Conservation (phyloP, 768 basidiomycete genomes). For the Trametes meyenii region DNA sequence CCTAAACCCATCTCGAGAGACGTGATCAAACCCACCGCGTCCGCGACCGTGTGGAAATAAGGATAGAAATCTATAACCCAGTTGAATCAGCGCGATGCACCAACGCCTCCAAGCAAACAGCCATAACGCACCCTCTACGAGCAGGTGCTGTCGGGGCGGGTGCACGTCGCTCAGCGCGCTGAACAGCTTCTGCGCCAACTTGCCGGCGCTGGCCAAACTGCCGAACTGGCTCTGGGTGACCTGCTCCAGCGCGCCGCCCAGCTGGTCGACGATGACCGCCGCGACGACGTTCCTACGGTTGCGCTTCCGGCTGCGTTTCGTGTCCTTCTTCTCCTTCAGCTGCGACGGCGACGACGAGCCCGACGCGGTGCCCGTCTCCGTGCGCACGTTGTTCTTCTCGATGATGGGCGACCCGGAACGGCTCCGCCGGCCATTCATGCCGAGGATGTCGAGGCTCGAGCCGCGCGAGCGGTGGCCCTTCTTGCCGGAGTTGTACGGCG, state of each 20-base stretch:
- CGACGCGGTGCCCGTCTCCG: slow-evolving; percentile 25
- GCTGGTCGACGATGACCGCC: slow-evolving; percentile 70
- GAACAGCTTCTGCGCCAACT: slow-evolving; percentile 70
- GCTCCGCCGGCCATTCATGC: slow-evolving; percentile 12
- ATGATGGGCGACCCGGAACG: slow-evolving; percentile 2
- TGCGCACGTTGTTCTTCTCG: background rate
- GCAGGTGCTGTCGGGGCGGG: slow-evolving; percentile 60
- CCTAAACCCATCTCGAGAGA: background rate
- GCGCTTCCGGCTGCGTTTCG: slow-evolving; percentile 17
- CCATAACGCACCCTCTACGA: slow-evolving; percentile 59
- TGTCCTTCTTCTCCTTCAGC: slow-evolving; percentile 18
- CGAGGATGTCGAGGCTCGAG: slow-evolving; percentile 24
- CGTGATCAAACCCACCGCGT: slow-evolving; percentile 54
- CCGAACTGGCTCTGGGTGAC: slow-evolving; percentile 62
- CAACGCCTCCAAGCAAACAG: background rate
- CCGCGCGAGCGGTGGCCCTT: slow-evolving; percentile 46
- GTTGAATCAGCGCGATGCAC: slow-evolving; percentile 2
- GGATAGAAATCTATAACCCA: slow-evolving; percentile 65
- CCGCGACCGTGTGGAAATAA: slow-evolving; percentile 70
- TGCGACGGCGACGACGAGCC: slow-evolving; percentile 16
- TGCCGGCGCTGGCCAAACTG: slow-evolving; percentile 63
- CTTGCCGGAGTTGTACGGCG: slow-evolving; percentile 35
- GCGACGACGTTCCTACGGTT: slow-evolving; percentile 52
- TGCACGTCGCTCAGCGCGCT: slow-evolving; percentile 58
- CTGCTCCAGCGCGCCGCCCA: slow-evolving; percentile 68